These are phyloP conservation scores for Tricholoma hemisulphureum DNA, from an alignment of 768 basidiomycete genomes.

Conservation along the genomic window DNA sequence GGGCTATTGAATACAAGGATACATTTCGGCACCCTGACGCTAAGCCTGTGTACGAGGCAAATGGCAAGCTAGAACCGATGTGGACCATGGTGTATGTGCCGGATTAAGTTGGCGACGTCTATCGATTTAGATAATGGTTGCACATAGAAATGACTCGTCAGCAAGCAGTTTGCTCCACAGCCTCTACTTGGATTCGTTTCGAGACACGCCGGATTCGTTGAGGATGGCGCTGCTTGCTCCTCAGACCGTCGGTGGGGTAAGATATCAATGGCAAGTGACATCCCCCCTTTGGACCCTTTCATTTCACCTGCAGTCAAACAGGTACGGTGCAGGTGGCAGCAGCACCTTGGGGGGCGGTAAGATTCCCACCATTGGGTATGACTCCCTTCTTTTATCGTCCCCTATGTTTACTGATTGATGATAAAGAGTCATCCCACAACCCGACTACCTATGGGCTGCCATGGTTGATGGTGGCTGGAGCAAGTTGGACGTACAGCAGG, in stretches of 20 bases:
- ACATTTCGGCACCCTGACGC: conserved; percentile 11
- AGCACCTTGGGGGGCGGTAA: conserved; percentile 24
- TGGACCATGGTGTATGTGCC: conserved; percentile 31
- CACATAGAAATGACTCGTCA: conserved; percentile 22
- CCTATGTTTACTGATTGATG: neutral
- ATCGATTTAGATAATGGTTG: neutral
- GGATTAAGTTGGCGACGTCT: neutral
- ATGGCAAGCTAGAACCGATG: conserved; percentile 29
- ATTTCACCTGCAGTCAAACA: neutral
- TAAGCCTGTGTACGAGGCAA: conserved; percentile 23
- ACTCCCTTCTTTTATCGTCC: neutral
- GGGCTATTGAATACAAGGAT: conserved; percentile 31
- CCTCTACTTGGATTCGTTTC: conserved; percentile 27
- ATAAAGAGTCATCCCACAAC: conserved; percentile 30
- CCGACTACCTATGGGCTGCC: conserved; percentile 31
- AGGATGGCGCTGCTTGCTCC: conserved; percentile 31
- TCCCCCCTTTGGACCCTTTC: neutral
- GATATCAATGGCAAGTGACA: conserved; percentile 18
- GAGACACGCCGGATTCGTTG: conserved; percentile 22
- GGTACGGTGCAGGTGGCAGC: conserved; percentile 32
- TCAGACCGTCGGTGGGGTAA: conserved; percentile 19
- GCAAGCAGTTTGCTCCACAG: conserved; percentile 22
- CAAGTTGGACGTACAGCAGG: conserved; percentile 23
- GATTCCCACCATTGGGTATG: conserved; percentile 29
- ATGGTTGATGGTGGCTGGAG: conserved; percentile 32